Evolutionary conservation across 1,284 basidiomycete species (phyloP).

Genomic region (Pascua guehoae): DNA sequence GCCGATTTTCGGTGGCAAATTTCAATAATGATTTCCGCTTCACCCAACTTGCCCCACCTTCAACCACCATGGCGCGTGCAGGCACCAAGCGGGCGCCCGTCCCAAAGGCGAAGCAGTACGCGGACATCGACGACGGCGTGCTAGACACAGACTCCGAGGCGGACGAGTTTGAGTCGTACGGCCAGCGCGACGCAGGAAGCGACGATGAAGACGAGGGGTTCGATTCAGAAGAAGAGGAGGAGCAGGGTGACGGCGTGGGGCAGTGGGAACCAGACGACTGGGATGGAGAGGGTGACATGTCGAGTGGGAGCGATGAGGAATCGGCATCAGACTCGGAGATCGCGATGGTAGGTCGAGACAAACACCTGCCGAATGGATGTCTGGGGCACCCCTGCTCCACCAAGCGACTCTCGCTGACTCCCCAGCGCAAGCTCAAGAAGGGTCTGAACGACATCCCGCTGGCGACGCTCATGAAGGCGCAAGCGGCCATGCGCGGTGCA

Average conservation of each 20-base stretch:
- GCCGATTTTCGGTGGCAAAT: no score
- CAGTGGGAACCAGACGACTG: constrained; percentile 45
- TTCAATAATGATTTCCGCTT: no score
- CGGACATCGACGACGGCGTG: constrained; percentile 26
- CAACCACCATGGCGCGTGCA: no score
- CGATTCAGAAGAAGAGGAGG: constrained; percentile 48
- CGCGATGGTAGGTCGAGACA: constrained; percentile 21
- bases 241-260: constrained; percentile 34
- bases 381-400: no score
- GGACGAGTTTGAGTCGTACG: constrained; percentile 39
- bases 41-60: no score
- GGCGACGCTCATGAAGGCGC: constrained; percentile 50
- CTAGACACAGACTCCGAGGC: constrained; percentile 43
- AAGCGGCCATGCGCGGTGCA: constrained; percentile 23
- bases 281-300: constrained; percentile 31
- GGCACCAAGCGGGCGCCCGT: no score
- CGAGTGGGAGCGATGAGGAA: constrained; percentile 8
- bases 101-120: not conserved
- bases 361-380: not conserved
- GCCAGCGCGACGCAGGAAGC: constrained; percentile 25
- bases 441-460: constrained; percentile 29
- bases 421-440: constrained; percentile 12
- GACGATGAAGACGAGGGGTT: constrained; percentile 57
- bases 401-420: no score
- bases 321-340: constrained; percentile 6